Conservation (phyloP, 2,329 filamentous ascomycete genomes). For the Septoria linicola region DNA sequence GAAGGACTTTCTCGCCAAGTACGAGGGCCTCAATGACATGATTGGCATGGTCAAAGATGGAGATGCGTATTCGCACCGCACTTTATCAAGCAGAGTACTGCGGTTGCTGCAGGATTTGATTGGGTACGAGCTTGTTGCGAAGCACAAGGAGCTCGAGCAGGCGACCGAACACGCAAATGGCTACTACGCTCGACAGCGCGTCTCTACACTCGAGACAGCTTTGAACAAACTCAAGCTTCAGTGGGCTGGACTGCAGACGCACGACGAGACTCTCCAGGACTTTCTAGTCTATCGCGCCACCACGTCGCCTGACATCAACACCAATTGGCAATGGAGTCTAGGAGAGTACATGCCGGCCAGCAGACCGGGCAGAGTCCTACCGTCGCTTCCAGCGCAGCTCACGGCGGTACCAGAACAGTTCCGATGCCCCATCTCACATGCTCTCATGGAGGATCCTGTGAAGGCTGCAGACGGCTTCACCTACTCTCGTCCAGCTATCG, state of each 20-base stretch:
- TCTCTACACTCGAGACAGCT: not conserved
- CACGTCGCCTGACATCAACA: conserved; percentile 10
- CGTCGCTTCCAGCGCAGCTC: conserved; percentile 22
- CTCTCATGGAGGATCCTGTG: conserved; percentile 40
- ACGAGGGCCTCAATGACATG: conserved; percentile 36
- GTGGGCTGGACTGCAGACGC: conserved; percentile 23
- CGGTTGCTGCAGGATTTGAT: conserved; percentile 26
- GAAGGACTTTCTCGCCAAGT: conserved; percentile 29
- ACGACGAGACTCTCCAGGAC: conserved; percentile 31
- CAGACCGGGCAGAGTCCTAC: conserved; percentile 12
- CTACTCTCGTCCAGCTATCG: conserved; percentile 39
- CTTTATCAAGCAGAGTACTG: conserved; percentile 19
- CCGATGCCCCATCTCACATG: conserved; percentile 38
- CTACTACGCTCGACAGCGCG: conserved; percentile 1
- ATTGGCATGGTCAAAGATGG: conserved; percentile 28
- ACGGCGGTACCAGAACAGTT: conserved; percentile 30
- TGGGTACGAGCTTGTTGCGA: conserved; percentile 16
- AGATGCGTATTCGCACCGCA: not conserved
- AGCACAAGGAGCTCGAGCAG: conserved; percentile 16
- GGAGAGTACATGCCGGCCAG: conserved; percentile 29
- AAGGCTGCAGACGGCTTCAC: conserved; percentile 36
- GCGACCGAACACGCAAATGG: not conserved
- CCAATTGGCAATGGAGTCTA: conserved; percentile 31
- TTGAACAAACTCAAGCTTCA: conserved; percentile 16
- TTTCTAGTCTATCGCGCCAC: conserved; percentile 33